A percentile compares a stretch with the other conserved stretches of the same genome.
Conservation (phyloP, 208 protist genomes). For the Leishmania arabica region DNA sequence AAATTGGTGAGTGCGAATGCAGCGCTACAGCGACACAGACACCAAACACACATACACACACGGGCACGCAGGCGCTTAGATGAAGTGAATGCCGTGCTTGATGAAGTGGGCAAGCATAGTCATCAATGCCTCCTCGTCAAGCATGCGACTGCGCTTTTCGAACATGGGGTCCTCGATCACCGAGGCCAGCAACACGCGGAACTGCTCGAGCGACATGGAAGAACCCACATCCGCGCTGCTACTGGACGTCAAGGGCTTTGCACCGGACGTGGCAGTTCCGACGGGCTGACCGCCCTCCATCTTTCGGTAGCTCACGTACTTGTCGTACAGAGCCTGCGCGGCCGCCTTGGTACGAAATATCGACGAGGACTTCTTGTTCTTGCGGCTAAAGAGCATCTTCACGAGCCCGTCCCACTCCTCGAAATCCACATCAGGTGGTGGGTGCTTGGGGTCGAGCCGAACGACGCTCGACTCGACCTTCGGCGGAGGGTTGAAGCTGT, state of each 20-base stretch:
- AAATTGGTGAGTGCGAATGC: not conserved
- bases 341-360: conserved; percentile 95
- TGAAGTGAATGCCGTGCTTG: conserved; percentile 85
- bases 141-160: conserved; percentile 58
- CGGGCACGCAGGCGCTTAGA: conserved; percentile 19
- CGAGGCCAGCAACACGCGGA: conserved; percentile 67
- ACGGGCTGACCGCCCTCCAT: conserved; percentile 64
- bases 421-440: conserved; percentile 98
- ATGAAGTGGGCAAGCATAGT: conserved; percentile 82
- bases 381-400: conserved; percentile 98
- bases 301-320: conserved; percentile 84
- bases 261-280: conserved; percentile 2
- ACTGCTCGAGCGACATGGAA: conserved; percentile 49
- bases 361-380: conserved; percentile 99
- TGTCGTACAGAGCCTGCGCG: conserved; percentile 69
- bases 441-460: conserved; percentile 97
- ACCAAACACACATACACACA: not conserved
- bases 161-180: conserved; percentile 85
- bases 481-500: conserved; percentile 99
- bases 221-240: not conserved
- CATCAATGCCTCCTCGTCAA: conserved; percentile 86
- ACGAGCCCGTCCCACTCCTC: conserved; percentile 99
- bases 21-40: not conserved
- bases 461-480: conserved; percentile 99
- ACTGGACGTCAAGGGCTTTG: not conserved